Percentiles rank a stretch among this genome's conserved stretches.
Evolutionary conservation across 352 stramenopile genomes (phyloP).

Genomic region (Phytophthora pisi): DNA sequence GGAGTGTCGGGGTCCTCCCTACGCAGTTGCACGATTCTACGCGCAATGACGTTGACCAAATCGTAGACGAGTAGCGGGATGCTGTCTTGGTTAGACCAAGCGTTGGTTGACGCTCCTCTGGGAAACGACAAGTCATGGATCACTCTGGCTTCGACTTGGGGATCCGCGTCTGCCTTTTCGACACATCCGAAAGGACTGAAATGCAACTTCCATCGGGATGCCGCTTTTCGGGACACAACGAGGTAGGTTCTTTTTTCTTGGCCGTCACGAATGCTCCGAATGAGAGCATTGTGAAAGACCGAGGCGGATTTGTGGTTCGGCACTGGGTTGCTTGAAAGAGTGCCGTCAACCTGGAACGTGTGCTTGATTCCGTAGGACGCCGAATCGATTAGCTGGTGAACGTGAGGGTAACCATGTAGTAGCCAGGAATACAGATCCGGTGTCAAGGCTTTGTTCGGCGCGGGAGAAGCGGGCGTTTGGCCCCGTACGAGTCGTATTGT

Average conservation of each 20-base stretch:
- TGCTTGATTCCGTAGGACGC: background rate
- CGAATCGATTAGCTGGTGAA: background rate
- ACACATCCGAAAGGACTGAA: background rate
- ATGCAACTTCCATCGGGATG: background rate
- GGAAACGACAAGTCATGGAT: background rate
- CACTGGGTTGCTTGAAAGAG: background rate
- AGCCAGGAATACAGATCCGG: background rate
- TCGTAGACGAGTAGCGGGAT: background rate
- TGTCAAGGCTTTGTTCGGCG: background rate
- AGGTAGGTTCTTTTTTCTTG: background rate
- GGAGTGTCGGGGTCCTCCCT: no score
- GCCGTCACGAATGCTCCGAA: background rate
- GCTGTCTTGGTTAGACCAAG: background rate
- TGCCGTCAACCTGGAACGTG: background rate
- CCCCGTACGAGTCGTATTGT: background rate
- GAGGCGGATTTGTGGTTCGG: background rate
- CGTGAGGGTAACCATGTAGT: background rate
- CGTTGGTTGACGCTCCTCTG: background rate
- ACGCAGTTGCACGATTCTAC: background rate
- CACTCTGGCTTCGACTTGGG: background rate
- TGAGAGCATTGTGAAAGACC: background rate
- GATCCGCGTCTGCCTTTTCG: background rate
- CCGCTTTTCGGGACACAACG: background rate
- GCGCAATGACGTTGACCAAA: background rate
- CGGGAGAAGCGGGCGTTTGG: background rate